phyloP scores from a whole-genome alignment of 1,284 basidiomycete species.

The Papiliotrema laurentii region DNA sequence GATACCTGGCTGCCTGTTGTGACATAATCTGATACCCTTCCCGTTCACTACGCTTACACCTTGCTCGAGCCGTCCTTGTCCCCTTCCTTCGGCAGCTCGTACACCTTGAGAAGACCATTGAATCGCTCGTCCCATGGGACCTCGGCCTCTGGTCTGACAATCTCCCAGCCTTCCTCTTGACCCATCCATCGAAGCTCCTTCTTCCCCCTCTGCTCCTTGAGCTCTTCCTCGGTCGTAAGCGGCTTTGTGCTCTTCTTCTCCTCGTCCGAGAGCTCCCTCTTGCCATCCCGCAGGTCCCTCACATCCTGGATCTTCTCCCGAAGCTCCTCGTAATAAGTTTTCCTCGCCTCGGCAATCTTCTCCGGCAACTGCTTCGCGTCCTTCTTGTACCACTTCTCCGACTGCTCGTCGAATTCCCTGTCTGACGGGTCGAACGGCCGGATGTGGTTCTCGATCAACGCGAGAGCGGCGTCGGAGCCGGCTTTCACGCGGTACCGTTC shows the following conservation, averaged over 20 bases:
- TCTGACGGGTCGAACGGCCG: conserved; percentile 63
- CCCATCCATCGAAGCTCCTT: conserved; percentile 81
- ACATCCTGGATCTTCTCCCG: conserved; percentile 66
- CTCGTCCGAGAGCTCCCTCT: conserved; percentile 77
- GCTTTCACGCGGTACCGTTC: conserved; percentile 70
- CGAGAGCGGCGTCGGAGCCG: conserved; percentile 78
- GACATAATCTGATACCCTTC: no score
- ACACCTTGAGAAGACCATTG: conserved; percentile 62
- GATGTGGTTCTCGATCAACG: conserved; percentile 62
- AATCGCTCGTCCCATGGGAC: conserved; percentile 76
- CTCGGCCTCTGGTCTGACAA: conserved; percentile 61
- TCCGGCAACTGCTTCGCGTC: conserved; percentile 59
- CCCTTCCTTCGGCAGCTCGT: no score
- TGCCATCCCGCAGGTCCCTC: conserved; percentile 68
- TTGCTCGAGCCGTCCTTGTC: no score
- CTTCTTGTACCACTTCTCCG: conserved; percentile 66
- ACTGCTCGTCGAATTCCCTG: conserved; percentile 66
- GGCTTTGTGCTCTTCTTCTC: conserved; percentile 64
- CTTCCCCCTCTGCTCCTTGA: conserved; percentile 73
- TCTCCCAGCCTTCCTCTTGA: conserved; percentile 69
- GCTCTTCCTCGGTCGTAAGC: conserved; percentile 79
- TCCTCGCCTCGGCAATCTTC: conserved; percentile 64
- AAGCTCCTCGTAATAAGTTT: conserved; percentile 73
- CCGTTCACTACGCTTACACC: no score
- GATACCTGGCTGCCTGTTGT: no score